Evolutionary conservation across 1,284 basidiomycete genomes (phyloP), one percentile per base, ranked within the genome.

Genomic region (Leccinum solheimii): DNA sequence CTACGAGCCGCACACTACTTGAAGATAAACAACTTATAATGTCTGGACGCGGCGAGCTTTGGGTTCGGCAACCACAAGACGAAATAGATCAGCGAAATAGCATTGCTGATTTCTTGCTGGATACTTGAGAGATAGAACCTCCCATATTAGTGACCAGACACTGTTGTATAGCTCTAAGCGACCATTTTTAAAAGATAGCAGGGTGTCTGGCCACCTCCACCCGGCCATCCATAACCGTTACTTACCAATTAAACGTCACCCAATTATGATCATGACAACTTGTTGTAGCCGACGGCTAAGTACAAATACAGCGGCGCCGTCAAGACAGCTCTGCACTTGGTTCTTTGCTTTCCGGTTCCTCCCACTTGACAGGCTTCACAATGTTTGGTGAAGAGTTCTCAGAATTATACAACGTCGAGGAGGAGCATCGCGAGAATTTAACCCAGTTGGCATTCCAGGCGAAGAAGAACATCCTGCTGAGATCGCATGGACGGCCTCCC

Each of bases 401-500:
- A 45, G 66, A 75, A 32, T 55, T 64, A 36, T 61, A 71, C 50
- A 62, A 72, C 23, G 52, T 56, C 19, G 16, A 45, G 6, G 67
- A 72, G 43, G 69, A 66, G 52, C 51, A 63, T 34, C 69, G 21
- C 14, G 60, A 45, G 16, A 60, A 62, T 55, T 36, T 62, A 34
- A 60, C 70, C 14, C 64, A 68, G 58, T 55, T 32, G 30, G 30
- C 72, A 19, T 68, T 69, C 45, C 70, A 69, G 38, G 64, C 72
- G 16, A 68, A 64, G 64, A 94, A 94, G 79, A 95, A 94, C 69
- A 92, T 88, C 7, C 80, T 95, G 40, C 80, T 95, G 57, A 89
- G 90, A 56, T 91, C 90, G 38, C 92, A 94, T 77, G 92, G 89
- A 73, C 82, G 92, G 68, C 83, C 90, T 70, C 83, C 91, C 77